Base-by-base conservation (phyloP, 192 early-diverging fungal genomes). In the Ambispora gerdemannii region DNA sequence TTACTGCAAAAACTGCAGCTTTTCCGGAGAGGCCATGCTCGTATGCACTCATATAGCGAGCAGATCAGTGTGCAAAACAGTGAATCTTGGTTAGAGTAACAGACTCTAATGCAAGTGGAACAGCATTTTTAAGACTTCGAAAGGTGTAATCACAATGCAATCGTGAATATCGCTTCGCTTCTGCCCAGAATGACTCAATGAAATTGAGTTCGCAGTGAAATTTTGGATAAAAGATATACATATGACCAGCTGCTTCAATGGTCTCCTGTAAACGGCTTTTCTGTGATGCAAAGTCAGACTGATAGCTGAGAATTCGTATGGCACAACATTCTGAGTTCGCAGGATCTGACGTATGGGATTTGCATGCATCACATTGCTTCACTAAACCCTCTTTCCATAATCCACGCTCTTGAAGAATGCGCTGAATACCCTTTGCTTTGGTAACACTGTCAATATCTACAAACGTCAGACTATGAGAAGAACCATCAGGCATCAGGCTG, bases 361-460 rank as follows among this genome's bases (percentile, higher is more conserved):
- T 61, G 43, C 63, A 73, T 36, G 34, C 35, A 52, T 51, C 28
- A 28, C 63, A 73, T 56, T 53, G 49, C 52, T 28, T 73, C 30
- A 1, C 17, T 33, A 73, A 65, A 27, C 53, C 58, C 50, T 67
- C 2, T 27, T 32, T 47, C 60, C 68, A 75, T 28, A 75, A 63
- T 36, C 68, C 63, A 53, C 34, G 34, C 30, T 75, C 61, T 50
- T 32, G 34, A 47, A 71, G 74, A 49, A 75, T 61, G n/a, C 49
- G 22, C 36, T 75, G 51, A 30, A 71, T 75, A 70, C 74, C 68
- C 35, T 75, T 75, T 35, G 50, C 50, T 43, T 75, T 62, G 50
- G 58, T 52, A 71, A 56, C 65, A 7, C 27, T 56, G 62, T 75
- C 33, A 53, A 51, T 34, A 70, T 51, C 60, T 38, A 62, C 34